Percentiles rank a stretch among this genome's conserved stretches.
These are phyloP conservation scores for Talaromyces marneffei DNA, from an alignment of 2,329 filamentous ascomycete genomes.

Conservation along the genomic window DNA sequence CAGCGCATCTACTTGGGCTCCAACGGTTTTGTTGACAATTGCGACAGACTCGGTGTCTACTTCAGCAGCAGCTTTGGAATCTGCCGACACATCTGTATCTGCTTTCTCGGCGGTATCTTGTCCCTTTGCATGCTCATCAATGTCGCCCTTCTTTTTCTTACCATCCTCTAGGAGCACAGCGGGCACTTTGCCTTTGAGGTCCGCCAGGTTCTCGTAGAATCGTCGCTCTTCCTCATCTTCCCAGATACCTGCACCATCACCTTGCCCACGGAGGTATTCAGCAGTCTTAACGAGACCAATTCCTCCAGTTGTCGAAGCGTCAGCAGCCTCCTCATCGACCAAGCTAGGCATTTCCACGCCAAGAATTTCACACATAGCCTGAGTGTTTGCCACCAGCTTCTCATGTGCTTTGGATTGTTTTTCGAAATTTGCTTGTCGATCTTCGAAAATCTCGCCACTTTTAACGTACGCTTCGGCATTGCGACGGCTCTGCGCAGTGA, in stretches of 20 bases:
- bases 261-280: slow-evolving; percentile 84
- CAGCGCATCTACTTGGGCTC: slow-evolving; percentile 89
- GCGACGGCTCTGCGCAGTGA: slow-evolving; percentile 78
- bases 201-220: slow-evolving; percentile 95
- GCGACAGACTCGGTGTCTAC: slow-evolving; percentile 82
- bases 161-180: slow-evolving; percentile 87
- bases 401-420: slow-evolving; percentile 90
- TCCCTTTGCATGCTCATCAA: slow-evolving; percentile 68
- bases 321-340: slow-evolving; percentile 70
- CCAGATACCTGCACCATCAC: slow-evolving; percentile 92
- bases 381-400: slow-evolving; percentile 81
- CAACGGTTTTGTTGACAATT: slow-evolving; percentile 95
- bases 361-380: slow-evolving; percentile 81
- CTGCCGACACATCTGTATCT: slow-evolving; percentile 37
- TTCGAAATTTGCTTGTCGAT: slow-evolving; percentile 91
- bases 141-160: slow-evolving; percentile 85
- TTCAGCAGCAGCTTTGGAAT: slow-evolving; percentile 49
- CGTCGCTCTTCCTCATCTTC: slow-evolving; percentile 96
- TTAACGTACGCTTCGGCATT: slow-evolving; percentile 99
- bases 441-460: slow-evolving; percentile 96
- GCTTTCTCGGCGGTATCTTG: slow-evolving; percentile 38
- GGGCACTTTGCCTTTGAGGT: slow-evolving; percentile 92
- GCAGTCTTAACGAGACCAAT: slow-evolving; percentile 93
- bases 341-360: slow-evolving; percentile 91
- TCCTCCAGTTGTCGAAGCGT: slow-evolving; percentile 61